Percentiles rank a stretch among this genome's conserved stretches.
These are phyloP conservation scores for Calycina marina DNA, from an alignment of 2,329 filamentous ascomycete genomes.

Conservation along the genomic window DNA sequence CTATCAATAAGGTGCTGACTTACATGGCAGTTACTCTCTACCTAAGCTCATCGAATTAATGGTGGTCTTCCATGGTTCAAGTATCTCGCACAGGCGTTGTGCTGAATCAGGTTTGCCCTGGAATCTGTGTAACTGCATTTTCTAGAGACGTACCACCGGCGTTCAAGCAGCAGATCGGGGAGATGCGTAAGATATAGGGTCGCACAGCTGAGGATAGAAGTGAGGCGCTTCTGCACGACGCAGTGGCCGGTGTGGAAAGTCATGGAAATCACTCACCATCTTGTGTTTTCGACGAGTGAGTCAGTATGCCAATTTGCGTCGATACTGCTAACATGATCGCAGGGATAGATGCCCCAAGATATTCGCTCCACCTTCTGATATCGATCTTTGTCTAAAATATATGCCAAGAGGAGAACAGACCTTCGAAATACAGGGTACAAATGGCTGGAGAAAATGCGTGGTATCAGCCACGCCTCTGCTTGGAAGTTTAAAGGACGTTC, in stretches of 20 bases:
- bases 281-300: conserved; percentile 9
- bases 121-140: conserved; percentile 20
- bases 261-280: conserved; percentile 12
- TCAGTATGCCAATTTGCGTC: no score
- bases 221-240: conserved; percentile 18
- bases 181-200: conserved; percentile 8
- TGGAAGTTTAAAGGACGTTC: no score
- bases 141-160: conserved; percentile 9
- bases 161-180: conserved; percentile 5
- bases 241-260: conserved; percentile 15
- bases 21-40: conserved; percentile 17
- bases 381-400: no score
- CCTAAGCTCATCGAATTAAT: conserved; percentile 17
- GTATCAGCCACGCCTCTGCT: no score
- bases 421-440: no score
- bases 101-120: conserved; percentile 17
- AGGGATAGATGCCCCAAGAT: no score
- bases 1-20: conserved; percentile 2
- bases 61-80: conserved; percentile 11
- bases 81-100: conserved; percentile 17
- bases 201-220: conserved; percentile 21
- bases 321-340: no score
- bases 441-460: no score
- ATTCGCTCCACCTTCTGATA: no score
- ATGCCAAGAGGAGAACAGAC: no score